Base-by-base conservation (phyloP, 495 filamentous ascomycete species). In the Pyrenula aspistea region DNA sequence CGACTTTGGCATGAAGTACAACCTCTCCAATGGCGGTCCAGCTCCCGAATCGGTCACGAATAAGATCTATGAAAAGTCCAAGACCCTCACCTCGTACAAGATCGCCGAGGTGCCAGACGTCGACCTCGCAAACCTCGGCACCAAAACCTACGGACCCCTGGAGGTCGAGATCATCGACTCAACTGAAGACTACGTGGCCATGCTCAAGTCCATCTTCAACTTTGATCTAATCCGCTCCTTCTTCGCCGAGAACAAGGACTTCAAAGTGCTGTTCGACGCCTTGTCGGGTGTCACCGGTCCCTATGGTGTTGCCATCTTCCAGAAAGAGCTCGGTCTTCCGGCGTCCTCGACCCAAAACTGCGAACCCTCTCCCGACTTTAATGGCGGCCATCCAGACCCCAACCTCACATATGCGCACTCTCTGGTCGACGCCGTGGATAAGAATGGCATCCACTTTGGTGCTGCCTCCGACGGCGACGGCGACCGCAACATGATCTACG, bases 1-100 rank as follows among this genome's bases (percentile, higher is more conserved):
- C 68, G 93, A 98, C 74, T 97, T 97, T 57, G 93, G 93, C 56
- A 97, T 98, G 84, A 98, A 98, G 75, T 98, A 98, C 79, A 98
- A 98, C 78, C 78, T 98, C 53, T 71, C 87, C 65, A 97, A 97
- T 68, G 93, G 93, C 58, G 93, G 90, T 24, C 93, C 93, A 22
- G 93, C 93, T 54, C 93, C 93, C 12, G 93, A 98, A 67, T 82
- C 84, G 22, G 88, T 98, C 57, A 98, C 93, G 58, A 94, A 98
- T 81, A 95, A 95, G 77, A 97, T 98, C 67, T 97, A 79, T 76
- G 87, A 90, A 54, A 80, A 85, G 47, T 88, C 93, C 60, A 96
- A 95, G 76, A 81, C 79, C 55, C 79, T 97, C 60, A 88, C 80
- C 19, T 87, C 87, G 56, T 97, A 97, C 82, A 96, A 96, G 68